phyloP scores from a whole-genome alignment of 139 green algal species.

The Tetraselmis striata region DNA sequence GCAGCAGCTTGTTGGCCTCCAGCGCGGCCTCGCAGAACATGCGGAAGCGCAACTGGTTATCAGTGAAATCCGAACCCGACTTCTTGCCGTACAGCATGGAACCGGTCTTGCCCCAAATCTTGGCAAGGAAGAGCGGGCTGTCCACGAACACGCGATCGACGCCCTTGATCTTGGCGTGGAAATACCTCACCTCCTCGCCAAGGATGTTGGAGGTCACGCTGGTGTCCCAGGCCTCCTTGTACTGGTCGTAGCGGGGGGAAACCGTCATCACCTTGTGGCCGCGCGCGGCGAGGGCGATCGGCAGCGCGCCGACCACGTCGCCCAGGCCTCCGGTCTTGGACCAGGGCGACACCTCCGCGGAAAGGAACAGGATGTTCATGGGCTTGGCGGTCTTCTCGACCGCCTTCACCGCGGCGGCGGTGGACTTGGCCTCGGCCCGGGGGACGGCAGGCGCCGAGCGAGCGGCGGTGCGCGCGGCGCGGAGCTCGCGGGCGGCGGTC shows the following conservation, averaged over 20 bases:
- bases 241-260: constrained; percentile 93
- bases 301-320: constrained; percentile 77
- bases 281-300: constrained; percentile 45
- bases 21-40: constrained; percentile 90
- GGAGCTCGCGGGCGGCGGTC: not conserved
- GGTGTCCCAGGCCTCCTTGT: constrained; percentile 94
- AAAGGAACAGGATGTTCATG: constrained; percentile 61
- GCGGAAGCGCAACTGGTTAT: constrained; percentile 95
- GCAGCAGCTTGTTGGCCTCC: constrained; percentile 56
- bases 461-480: too few species aligned
- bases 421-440: not conserved
- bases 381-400: constrained; percentile 12
- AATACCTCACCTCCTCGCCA: constrained; percentile 89
- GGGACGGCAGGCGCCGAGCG: not conserved
- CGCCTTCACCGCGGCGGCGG: not conserved
- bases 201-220: constrained; percentile 63
- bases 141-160: constrained; percentile 97
- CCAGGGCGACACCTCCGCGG: constrained; percentile 70
- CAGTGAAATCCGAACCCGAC: constrained; percentile 83
- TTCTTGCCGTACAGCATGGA: constrained; percentile 91
- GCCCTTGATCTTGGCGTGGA: constrained; percentile 92
- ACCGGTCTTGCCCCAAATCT: constrained; percentile 91
- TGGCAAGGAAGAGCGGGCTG: constrained; percentile 89
- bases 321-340: constrained; percentile 85
- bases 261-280: constrained; percentile 95